Conservation (phyloP, 306 rosid genomes). For the Cajanus cajan region DNA sequence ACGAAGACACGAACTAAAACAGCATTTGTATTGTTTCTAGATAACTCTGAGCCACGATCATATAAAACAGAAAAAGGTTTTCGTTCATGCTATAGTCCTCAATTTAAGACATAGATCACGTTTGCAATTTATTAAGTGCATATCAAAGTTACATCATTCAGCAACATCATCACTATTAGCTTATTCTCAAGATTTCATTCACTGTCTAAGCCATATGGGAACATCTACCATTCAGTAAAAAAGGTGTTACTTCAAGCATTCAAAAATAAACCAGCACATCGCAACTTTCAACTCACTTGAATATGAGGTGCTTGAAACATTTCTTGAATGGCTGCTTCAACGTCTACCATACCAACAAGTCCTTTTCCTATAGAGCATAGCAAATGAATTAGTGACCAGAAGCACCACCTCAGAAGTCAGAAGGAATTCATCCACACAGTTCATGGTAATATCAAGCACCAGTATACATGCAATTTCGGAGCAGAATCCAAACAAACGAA, state of each 20-base stretch:
- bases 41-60: not conserved
- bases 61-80: constrained; percentile 13
- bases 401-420: not conserved
- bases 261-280: constrained; percentile 1
- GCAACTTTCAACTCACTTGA: constrained; percentile 59
- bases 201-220: not conserved
- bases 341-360: constrained; percentile 71
- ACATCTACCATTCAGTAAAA: not conserved
- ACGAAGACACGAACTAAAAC: constrained; percentile 17
- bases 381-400: constrained; percentile 29
- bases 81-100: constrained; percentile 3
- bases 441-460: not conserved
- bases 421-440: constrained; percentile 4
- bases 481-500: not conserved
- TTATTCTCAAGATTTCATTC: constrained; percentile 8
- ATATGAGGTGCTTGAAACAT: constrained; percentile 99
- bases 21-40: not conserved
- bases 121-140: not conserved
- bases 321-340: constrained; percentile 92
- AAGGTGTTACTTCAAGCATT: constrained; percentile 13
- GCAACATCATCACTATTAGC: not conserved
- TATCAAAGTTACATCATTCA: not conserved
- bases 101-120: not conserved
- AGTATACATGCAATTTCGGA: not conserved
- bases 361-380: constrained; percentile 48